Base-by-base conservation (phyloP, 2,329 filamentous ascomycete species). In the Xylariomycetidae sp. region DNA sequence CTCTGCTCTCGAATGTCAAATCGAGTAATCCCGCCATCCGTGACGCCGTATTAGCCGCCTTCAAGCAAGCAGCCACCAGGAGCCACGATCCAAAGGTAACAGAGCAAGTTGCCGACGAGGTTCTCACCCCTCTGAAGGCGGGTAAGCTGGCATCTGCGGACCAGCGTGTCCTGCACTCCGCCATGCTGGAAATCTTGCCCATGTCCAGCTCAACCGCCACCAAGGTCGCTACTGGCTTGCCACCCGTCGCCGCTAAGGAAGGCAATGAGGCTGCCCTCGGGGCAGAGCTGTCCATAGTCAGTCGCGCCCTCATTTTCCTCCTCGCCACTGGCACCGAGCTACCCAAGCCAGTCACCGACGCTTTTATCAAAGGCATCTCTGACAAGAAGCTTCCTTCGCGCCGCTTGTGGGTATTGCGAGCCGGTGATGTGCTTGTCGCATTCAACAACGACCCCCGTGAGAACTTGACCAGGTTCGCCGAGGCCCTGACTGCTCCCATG, bases 1-100 rank as follows among this genome's bases (percentile, higher is more conserved):
- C 88, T 5, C 66, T 98, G 10, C 63, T 96, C n/a, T 80, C 87
- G 25, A 95, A 88, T 54, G 70, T 89, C 58, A 95, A 94, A 59
- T 96, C 92, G 2, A 89, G 84, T 52, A 96, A 95, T 56, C 65
- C 76, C 10, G 61, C 62, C 3, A 86, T 95, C 41, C 80, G 90
- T 35, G 74, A 74, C 41, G 88, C 87, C 16, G 84, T 85, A 7
- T 63, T 89, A 15, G 69, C 72, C 24, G 83, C 83, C 6, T 95
- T 96, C 56, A 71, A 73, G 43, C 72, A 74, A 8, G 67, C 25
- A 72, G 74, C 46, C 84, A 77, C 45, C 56, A 63, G 29, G n/a
- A 55, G 53, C 25, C 40, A 43, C n/a, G 73, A 85, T 42, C 59
- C 68, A 5, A 57, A 65, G 4, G 59, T 70, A 4, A 61, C 94